A percentile compares a stretch with the other conserved stretches of the same genome.
Conservation (phyloP, 2,329 filamentous ascomycete species). For the Pseudogymnoascus sp. region DNA sequence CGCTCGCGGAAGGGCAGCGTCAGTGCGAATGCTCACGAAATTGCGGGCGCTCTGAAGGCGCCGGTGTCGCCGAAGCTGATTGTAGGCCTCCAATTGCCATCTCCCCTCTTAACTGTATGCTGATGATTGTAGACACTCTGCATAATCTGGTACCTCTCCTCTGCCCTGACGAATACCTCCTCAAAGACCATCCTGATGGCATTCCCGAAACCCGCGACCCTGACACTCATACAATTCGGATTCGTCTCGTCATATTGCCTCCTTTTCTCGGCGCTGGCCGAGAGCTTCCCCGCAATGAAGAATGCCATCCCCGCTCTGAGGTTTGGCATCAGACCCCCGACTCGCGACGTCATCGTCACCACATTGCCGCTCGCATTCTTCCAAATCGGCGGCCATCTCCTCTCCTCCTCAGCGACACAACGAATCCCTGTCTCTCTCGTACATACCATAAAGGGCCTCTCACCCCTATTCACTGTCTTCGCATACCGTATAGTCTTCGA, state of each 20-base stretch:
- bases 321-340: constrained; percentile 74
- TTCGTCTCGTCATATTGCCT: constrained; percentile 88
- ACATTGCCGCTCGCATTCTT: constrained; percentile 89
- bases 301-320: constrained; percentile 68
- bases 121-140: constrained; percentile 60
- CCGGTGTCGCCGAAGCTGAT: constrained; percentile 82
- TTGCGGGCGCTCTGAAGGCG: constrained; percentile 82
- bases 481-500: constrained; percentile 86
- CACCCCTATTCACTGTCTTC: constrained; percentile 87
- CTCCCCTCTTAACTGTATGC: constrained; percentile 17
- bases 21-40: constrained; percentile 85
- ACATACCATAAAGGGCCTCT: constrained; percentile 96
- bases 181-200: constrained; percentile 94
- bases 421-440: constrained; percentile 95
- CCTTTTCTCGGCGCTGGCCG: constrained; percentile 66
- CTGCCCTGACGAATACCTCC: constrained; percentile 92
- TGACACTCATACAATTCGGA: constrained; percentile 88
- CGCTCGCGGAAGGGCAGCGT: constrained; percentile 74
- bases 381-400: constrained; percentile 85
- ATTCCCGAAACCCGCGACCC: constrained; percentile 80
- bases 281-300: constrained; percentile 61
- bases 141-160: constrained; percentile 88
- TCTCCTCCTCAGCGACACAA: constrained; percentile 87
- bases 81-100: constrained; percentile 42
- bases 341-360: constrained; percentile 70